Base-by-base conservation (phyloP, 768 basidiomycete genomes). In the Russula foetens region DNA sequence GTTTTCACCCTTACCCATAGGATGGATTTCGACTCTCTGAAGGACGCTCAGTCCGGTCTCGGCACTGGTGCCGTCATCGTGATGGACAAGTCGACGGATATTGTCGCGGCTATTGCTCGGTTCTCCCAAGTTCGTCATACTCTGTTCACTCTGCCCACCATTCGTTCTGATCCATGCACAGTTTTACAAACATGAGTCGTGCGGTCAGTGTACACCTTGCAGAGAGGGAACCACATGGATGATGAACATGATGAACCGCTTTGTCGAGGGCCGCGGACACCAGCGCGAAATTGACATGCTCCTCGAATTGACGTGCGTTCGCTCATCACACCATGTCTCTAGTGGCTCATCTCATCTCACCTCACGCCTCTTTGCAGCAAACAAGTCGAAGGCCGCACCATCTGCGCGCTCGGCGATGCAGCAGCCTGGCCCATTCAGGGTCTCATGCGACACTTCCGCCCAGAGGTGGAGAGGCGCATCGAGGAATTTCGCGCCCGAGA, bases 371-470 rank as follows among this genome's bases (percentile, higher is more conserved):
- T 60, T 45, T 67, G 26, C 69, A 92, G 91, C 2, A 97, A 96
- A 83, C 93, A 97, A 84, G 80, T 98, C 23, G 94, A 96, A 74
- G 94, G 94, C 14, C 89, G 92, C 63, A 98, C 95, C 15, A 98
- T 98, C 67, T 98, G 96, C 64, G 96, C 96, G 9, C 80, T 97
- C 29, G 96, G 96, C 11, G 96, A 98, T 63, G 96, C 96, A 11
- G 95, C 96, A 19, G 96, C 96, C 5, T 98, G 96, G 96, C 96
- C 95, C 7, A 95, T 98, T 63, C 96, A 98, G 71, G 96, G 94
- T 53, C 84, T 98, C 62, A 93, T 98, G 89, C 86, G 92, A 60
- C 91, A 97, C 74, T 98, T 97, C 88, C 85, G 94, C 65, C 96
- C 95, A 2, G 86, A 94, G 69, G 93, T 98, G 44, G 96, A 98